These are phyloP conservation scores for Amaranthus palmeri DNA, from an alignment of 148 eudicot genomes.

Conservation along the genomic window DNA sequence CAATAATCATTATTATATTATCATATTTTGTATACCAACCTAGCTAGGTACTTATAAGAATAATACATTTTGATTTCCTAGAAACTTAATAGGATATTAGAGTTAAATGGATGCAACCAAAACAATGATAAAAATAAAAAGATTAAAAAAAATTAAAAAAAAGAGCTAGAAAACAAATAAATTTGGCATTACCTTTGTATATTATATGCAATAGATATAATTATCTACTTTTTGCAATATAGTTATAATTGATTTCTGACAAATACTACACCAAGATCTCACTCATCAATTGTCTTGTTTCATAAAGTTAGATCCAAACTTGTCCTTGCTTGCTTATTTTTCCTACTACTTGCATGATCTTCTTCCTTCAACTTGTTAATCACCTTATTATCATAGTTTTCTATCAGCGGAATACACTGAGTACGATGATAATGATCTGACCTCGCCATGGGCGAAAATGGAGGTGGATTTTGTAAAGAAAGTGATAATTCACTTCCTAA, in stretches of 20 bases:
- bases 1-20: too few relatives aligned
- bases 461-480: slow-evolving; percentile 23
- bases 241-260: slow-evolving; percentile 22
- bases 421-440: slow-evolving; percentile 1
- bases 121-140: slow-evolving; percentile 18
- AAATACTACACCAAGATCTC: slow-evolving; percentile 48
- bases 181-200: slow-evolving; percentile 30
- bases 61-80: slow-evolving; percentile 23
- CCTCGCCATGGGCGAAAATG: slow-evolving; percentile 7
- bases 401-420: background rate
- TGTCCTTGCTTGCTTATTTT: slow-evolving; percentile 29
- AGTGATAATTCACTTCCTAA: slow-evolving; percentile 24
- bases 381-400: slow-evolving; percentile 1
- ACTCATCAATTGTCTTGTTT: slow-evolving; percentile 51
- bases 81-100: slow-evolving; percentile 18
- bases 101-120: slow-evolving; percentile 6
- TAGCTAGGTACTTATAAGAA: background rate
- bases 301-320: slow-evolving; percentile 62
- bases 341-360: slow-evolving; percentile 15
- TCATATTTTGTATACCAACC: too few relatives aligned
- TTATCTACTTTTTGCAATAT: slow-evolving; percentile 23
- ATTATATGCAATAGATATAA: slow-evolving; percentile 29
- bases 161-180: slow-evolving; percentile 11
- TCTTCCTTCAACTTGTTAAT: slow-evolving; percentile 16
- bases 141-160: slow-evolving; percentile 9